These are phyloP conservation scores for Clitopilus hobsonii DNA, from an alignment of 768 basidiomycete genomes.

Conservation along the genomic window DNA sequence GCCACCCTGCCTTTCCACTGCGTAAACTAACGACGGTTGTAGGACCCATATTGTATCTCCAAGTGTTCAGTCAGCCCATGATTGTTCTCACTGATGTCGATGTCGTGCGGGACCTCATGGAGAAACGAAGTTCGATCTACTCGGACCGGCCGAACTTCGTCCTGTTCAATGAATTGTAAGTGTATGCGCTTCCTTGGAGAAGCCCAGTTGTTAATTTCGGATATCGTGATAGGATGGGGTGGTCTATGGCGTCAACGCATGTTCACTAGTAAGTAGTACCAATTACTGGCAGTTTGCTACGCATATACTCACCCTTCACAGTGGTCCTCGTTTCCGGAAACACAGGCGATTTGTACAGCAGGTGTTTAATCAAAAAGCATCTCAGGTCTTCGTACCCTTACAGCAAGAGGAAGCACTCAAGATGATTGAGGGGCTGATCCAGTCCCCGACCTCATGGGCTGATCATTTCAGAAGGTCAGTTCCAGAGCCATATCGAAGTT, in stretches of 20 bases:
- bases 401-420: constrained; percentile 38
- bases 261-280: constrained; percentile 36
- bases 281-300: neutral
- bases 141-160: constrained; percentile 49
- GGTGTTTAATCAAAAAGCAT: constrained; percentile 40
- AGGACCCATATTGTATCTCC: constrained; percentile 40
- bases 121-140: constrained; percentile 50
- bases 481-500: too few species aligned
- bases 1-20: neutral
- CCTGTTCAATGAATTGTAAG: constrained; percentile 42
- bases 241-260: constrained; percentile 43
- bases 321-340: constrained; percentile 47
- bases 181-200: constrained; percentile 4
- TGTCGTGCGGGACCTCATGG: constrained; percentile 43
- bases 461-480: constrained; percentile 40
- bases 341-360: constrained; percentile 48
- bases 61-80: constrained; percentile 40
- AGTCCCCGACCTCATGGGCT: constrained; percentile 32
- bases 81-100: constrained; percentile 45
- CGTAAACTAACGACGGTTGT: neutral
- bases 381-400: constrained; percentile 32
- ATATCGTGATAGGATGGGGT: constrained; percentile 49
- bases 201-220: too few species aligned
- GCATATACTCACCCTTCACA: constrained; percentile 11
- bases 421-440: constrained; percentile 34